Conservation (phyloP, 1,139 yeast species). For the Entelexis paramagnoliae region DNA sequence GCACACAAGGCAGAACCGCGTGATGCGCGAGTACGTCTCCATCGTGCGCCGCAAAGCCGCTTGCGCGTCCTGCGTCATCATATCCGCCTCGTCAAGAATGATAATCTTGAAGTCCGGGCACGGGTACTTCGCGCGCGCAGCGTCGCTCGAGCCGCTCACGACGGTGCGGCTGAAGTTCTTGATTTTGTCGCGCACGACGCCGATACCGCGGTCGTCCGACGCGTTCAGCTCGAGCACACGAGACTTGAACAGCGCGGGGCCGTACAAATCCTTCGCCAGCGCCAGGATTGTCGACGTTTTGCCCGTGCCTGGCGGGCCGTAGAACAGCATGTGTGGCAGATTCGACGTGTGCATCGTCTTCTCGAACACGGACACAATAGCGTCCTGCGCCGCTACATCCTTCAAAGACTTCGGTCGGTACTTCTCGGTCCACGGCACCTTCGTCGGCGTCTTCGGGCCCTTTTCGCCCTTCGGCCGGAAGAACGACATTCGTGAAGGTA, state of each 20-base stretch:
- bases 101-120: constrained; percentile 89
- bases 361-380: constrained; percentile 75
- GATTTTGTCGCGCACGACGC: constrained; percentile 81
- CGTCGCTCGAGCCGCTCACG: constrained; percentile 66
- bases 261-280: constrained; percentile 66
- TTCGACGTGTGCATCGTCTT: constrained; percentile 71
- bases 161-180: constrained; percentile 84
- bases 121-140: constrained; percentile 63
- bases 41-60: constrained; percentile 89
- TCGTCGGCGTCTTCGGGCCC: constrained; percentile 16
- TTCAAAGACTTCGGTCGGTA: constrained; percentile 66
- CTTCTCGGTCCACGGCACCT: constrained; percentile 27
- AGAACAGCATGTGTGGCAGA: constrained; percentile 77
- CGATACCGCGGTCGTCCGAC: constrained; percentile 91
- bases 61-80: constrained; percentile 98
- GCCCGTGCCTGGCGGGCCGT: constrained; percentile 98
- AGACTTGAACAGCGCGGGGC: constrained; percentile 69
- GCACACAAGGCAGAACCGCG: constrained; percentile 88
- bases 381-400: constrained; percentile 87
- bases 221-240: constrained; percentile 90
- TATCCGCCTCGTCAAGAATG: constrained; percentile 40
- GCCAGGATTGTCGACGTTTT: constrained; percentile 92
- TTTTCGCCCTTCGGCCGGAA: constrained; percentile 18
- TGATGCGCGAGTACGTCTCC: constrained; percentile 87
- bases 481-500: constrained; percentile 12